Evolutionary conservation across 495 filamentous ascomycete species (phyloP), one percentile per base, ranked within the genome.

Genomic region (Penicilliopsis zonata): DNA sequence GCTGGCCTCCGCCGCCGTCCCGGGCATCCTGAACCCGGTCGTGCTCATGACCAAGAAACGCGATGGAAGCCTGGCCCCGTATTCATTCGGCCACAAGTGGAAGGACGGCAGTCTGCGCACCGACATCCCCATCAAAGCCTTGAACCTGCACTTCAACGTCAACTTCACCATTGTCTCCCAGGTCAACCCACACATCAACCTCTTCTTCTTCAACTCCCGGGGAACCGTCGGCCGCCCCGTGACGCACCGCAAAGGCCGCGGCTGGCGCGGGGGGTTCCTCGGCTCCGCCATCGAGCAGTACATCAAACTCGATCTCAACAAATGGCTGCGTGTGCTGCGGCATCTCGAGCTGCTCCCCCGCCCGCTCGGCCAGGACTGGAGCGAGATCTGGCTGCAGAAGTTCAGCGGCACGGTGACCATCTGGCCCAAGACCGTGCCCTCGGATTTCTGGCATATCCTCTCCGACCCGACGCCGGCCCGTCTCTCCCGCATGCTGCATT

Each of bases 121-220:
- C 2, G 90, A 98, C 50, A 94, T 98, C 34, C 90, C 90, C 0
- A 75, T 96, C 49, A 88, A 86, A 54, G 77, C 86, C 5, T 63
- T 98, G 25, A 96, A 96, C 46, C 64, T 90, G 1, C 84, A 94
- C 52, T 96, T 96, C 70, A 94, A 94, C 53, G 92, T 96, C 45
- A 93, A 87, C 41, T 98, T 96, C 56, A 82, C 81, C 35, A 86
- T 98, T 41, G 90, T 98, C 50, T 82, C 74, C 33, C 90, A 98
- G 57, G 88, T 95, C 18, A 98, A 98, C 50, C 90, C 92, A 1
- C 90, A 96, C 50, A 82, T 98, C 55, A 95, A 93, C 44, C 72
- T 95, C 12, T 96, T 98, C 68, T 95, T 98, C 66, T 98, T 96
- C 65, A 88, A 81, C 18, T 87, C 86, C 3, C 74, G 92, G 21